Evolutionary conservation across 805 yeast genomes (phyloP), one percentile per base, ranked within the genome.

Genomic region (Candida maris): DNA sequence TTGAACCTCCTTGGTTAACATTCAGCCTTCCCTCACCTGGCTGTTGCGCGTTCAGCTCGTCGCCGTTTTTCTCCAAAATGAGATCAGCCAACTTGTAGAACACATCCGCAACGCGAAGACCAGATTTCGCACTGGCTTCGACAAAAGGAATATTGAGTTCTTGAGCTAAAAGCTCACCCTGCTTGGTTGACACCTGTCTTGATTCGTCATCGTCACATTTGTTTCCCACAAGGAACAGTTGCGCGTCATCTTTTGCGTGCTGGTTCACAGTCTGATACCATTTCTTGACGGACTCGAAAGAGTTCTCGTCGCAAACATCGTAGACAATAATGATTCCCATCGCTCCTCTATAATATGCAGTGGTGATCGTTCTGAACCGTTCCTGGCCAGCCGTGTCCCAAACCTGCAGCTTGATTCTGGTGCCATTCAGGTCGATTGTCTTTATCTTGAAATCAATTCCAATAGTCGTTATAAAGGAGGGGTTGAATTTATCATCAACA

Each of bases 321-420:
- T 84, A 85, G 24, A 85, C 88, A 54, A 85, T 72, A 34, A 84
- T 80, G 53, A 85, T 84, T 45, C 94, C 94, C 80, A 82, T 81
- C 39, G 94, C 93, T 39, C 94, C 94, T 62, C 94, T 77, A 64
- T 85, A 85, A 64, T 85, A 85, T 1, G 94, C 91, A n/a, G 93
- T 83, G 32, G 93, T 89, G 66, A 88, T 88, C 27, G 96, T 86
- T 67, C 96, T 77, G 68, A 88, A 88, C 56, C 96, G 73, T 62
- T 88, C 96, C 67, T 88, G 96, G n/a, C 96, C 96, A 1, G 96
- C 96, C 27, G 96, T 88, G 61, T 88, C 96, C 96, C 96, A 84
- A 29, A 91, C 85, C 64, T 93, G 98, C 59, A 91, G 75, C 67
- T 93, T 93, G 64, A 93, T 85, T 48, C 83, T 83, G 65, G 85